Evolutionary conservation across 495 filamentous ascomycete genomes (phyloP), one percentile per base, ranked within the genome.

Genomic region (Lasiosphaeria hispida): DNA sequence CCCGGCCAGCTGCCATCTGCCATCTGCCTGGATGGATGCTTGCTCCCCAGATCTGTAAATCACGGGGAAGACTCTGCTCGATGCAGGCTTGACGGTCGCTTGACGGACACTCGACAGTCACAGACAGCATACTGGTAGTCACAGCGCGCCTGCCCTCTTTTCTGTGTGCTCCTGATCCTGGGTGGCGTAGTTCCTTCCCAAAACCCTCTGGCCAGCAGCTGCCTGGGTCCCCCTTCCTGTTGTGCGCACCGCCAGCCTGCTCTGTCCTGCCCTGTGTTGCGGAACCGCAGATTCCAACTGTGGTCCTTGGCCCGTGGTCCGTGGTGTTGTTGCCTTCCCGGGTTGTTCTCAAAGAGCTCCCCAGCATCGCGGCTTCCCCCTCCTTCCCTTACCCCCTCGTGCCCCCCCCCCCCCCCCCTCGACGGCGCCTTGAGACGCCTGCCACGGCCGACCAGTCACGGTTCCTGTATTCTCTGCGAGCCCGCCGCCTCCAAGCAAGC

Each of bases 11-110:
- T 48, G 53, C 34, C 8, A 7, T 49, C 47, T 47, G 43, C 41
- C 41, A 44, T 44, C 41, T 2, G 14, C 41, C 10, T 10, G 45
- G 15, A 19, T n/a, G 19, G 30, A 30, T 37, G 38, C 50, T 48
- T 39, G 17, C 53, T 48, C 44, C 14, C 45, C 52, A 48, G 56
- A 58, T 59, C 35, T 53, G 14, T 53, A 52, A 67, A 60, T 47
- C 57, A 57, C 53, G 23, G 51, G 57, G 10, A 47, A 33, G 42
- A 47, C n/a, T 7, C 23, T 30, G 23, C 23, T 30, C 23, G 23
- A 30, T 5, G 23, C 5, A 5, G 23, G 23, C 23, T 30, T 5
- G 23, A 30, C 23, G 5, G 23, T 30, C 23, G 23, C 23, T 30
- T 30, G 23, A 30, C 23, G 5, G 23, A 30, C 23, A 5, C 5